Conservation (phyloP, 768 basidiomycete species). For the Tricholoma sp. region DNA sequence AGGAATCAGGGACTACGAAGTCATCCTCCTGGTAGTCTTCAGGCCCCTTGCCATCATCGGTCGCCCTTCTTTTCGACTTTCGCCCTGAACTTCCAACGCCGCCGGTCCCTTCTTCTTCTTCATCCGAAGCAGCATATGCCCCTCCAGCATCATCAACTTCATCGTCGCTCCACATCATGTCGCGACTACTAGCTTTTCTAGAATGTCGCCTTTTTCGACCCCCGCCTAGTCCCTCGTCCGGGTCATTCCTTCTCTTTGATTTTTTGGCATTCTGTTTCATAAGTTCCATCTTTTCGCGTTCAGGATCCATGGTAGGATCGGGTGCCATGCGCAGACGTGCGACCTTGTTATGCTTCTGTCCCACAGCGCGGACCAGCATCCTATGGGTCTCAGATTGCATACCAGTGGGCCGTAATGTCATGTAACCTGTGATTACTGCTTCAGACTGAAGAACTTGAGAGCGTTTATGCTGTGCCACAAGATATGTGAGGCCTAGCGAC, state of each 20-base stretch:
- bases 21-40: slow-evolving; percentile 81
- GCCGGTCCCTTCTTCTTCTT: slow-evolving; percentile 42
- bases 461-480: slow-evolving; percentile 85
- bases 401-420: slow-evolving; percentile 80
- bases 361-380: slow-evolving; percentile 82
- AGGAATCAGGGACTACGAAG: slow-evolving; percentile 75
- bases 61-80: slow-evolving; percentile 43
- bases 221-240: slow-evolving; percentile 42
- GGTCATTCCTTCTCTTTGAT: slow-evolving; percentile 51
- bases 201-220: slow-evolving; percentile 43
- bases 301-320: slow-evolving; percentile 74
- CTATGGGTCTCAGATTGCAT: slow-evolving; percentile 90
- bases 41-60: slow-evolving; percentile 49
- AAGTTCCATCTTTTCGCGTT: slow-evolving; percentile 66
- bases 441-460: slow-evolving; percentile 86
- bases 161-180: slow-evolving; percentile 60
- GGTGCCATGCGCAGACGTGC: slow-evolving; percentile 75
- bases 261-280: slow-evolving; percentile 62
- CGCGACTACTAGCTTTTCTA: slow-evolving; percentile 34
- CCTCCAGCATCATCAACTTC: slow-evolving; percentile 51
- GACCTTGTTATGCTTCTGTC: slow-evolving; percentile 79
- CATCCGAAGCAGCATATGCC: slow-evolving; percentile 51
- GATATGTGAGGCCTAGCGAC: slow-evolving; percentile 79
- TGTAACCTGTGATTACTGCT: slow-evolving; percentile 75
- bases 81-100: slow-evolving; percentile 27